phyloP scores from a whole-genome alignment of 2,329 filamentous ascomycete genomes.

The Ceratocystis diversiconidia region DNA sequence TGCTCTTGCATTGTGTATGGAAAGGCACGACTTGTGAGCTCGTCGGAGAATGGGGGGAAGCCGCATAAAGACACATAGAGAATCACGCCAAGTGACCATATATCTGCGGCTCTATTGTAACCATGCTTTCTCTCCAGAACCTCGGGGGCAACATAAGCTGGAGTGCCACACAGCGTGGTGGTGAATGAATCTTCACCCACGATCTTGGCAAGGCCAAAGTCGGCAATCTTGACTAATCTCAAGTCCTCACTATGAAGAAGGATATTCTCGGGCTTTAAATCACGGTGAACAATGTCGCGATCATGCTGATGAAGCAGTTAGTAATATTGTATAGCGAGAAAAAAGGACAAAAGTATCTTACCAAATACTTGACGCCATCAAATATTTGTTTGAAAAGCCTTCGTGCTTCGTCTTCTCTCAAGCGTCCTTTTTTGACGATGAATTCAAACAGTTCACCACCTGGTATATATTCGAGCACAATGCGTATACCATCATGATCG shows the following conservation, averaged over 20 bases:
- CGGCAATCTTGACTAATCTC: conserved; percentile 75
- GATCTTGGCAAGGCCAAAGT: conserved; percentile 95
- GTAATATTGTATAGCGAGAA: too few species aligned
- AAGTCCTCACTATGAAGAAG: conserved; percentile 63
- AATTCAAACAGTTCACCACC: conserved; percentile 94
- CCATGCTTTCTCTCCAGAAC: conserved; percentile 64
- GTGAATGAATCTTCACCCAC: conserved; percentile 98
- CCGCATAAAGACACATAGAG: conserved; percentile 95
- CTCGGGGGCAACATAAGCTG: conserved; percentile 90
- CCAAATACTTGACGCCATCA: conserved; percentile 86
- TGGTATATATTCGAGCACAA: conserved; percentile 77
- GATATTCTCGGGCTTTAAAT: conserved; percentile 97
- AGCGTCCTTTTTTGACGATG: conserved; percentile 80
- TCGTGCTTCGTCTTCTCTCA: conserved; percentile 69
- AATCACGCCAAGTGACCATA: conserved; percentile 96
- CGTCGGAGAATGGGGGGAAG: conserved; percentile 93
- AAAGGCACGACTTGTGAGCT: conserved; percentile 64
- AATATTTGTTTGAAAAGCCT: conserved; percentile 86
- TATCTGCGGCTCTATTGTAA: conserved; percentile 88
- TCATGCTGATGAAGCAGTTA: conserved; percentile 53
- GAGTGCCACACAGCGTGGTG: conserved; percentile 90
- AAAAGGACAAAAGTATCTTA: conserved; percentile 32
- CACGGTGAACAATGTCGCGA: conserved; percentile 89
- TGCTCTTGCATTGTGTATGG: conserved; percentile 80
- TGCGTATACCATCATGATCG: conserved; percentile 76